phyloP scores from a whole-genome alignment of 2,329 filamentous ascomycete species.

The Purpureocillium lavendulum region DNA sequence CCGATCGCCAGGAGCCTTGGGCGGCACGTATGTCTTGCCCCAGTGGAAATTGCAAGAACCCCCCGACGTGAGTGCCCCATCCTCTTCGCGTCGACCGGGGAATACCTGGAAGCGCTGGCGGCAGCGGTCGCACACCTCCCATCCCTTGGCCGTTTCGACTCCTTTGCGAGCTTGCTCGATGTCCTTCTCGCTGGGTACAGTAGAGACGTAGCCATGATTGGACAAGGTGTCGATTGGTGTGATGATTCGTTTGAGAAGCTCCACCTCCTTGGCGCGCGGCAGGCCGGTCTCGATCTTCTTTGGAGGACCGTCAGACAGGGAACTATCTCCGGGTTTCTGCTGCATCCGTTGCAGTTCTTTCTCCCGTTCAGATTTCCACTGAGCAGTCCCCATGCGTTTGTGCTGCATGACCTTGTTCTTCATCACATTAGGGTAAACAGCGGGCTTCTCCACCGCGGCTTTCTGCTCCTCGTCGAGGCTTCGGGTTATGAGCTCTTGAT shows the following conservation, averaged over 20 bases:
- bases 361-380: slow-evolving; percentile 60
- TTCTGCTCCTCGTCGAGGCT: slow-evolving; percentile 74
- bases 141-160: slow-evolving; percentile 60
- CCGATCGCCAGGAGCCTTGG: slow-evolving; percentile 46
- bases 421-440: slow-evolving; percentile 76
- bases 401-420: slow-evolving; percentile 71
- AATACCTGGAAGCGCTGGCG: slow-evolving; percentile 83
- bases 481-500: slow-evolving; percentile 59
- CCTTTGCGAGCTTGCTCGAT: slow-evolving; percentile 59
- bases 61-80: slow-evolving; percentile 66
- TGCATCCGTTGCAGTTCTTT: slow-evolving; percentile 27
- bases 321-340: slow-evolving; percentile 20
- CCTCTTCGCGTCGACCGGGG: slow-evolving; percentile 69
- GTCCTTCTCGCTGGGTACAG: slow-evolving; percentile 55
- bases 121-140: slow-evolving; percentile 87
- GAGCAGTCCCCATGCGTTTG: slow-evolving; percentile 62
- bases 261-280: slow-evolving; percentile 56
- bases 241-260: slow-evolving; percentile 52
- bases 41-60: slow-evolving; percentile 77
- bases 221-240: slow-evolving; percentile 58
- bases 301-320: slow-evolving; percentile 23
- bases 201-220: slow-evolving; percentile 66
- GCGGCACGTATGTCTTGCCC: slow-evolving; percentile 57
- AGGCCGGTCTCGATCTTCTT: slow-evolving; percentile 63
- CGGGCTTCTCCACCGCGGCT: slow-evolving; percentile 54